Conservation (phyloP, 495 filamentous ascomycete genomes). For the Daldinia bambusicola region DNA sequence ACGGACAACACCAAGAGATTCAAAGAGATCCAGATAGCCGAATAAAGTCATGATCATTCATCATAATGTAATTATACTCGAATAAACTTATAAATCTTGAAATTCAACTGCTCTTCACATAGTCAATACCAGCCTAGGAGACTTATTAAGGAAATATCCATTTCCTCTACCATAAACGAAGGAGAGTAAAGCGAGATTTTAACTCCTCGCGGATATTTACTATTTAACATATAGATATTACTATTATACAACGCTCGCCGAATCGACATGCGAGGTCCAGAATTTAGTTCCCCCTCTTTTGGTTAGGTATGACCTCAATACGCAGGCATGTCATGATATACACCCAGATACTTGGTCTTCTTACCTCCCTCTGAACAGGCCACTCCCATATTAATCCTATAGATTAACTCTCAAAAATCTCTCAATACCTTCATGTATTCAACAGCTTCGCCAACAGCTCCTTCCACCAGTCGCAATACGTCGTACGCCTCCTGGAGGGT, state of each 20-base stretch:
- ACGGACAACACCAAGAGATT: conserved; percentile 68
- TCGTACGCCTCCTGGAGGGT: conserved; percentile 17
- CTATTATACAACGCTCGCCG: too few species aligned
- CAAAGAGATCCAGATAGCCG: conserved; percentile 55
- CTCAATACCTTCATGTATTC: conserved; percentile 2
- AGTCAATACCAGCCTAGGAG: conserved; percentile 34
- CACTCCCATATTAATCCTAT: too few species aligned
- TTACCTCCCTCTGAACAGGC: neutral
- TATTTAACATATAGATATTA: too few species aligned
- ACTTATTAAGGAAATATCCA: conserved; percentile 20
- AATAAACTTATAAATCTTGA: too few species aligned
- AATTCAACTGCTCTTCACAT: conserved; percentile 33
- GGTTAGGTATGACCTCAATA: too few species aligned
- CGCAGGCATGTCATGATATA: too few species aligned
- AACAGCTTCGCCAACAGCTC: conserved; percentile 4
- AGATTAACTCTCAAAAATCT: neutral
- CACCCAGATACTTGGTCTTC: too few species aligned
- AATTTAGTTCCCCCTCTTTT: too few species aligned
- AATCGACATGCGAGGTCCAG: too few species aligned
- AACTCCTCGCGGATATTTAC: too few species aligned
- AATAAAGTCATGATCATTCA: neutral
- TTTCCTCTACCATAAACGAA: conserved; percentile 28
- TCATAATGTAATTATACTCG: neutral
- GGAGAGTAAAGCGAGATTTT: too few species aligned
- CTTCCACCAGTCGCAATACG: conserved; percentile 2